Evolutionary conservation across 129 eudicot genomes (phyloP).

Genomic region (Silybum marianum): DNA sequence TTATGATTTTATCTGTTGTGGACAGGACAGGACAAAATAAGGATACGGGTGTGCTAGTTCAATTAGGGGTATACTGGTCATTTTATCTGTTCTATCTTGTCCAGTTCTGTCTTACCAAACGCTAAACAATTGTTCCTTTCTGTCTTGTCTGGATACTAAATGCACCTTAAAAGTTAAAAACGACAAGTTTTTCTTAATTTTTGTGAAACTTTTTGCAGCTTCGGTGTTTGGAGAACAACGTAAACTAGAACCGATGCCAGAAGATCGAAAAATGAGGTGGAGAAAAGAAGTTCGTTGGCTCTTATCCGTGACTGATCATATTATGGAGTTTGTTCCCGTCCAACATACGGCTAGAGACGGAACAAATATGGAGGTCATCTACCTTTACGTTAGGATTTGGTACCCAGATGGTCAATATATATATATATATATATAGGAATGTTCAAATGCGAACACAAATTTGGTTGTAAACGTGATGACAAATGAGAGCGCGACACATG

Average conservation of each 20-base stretch:
- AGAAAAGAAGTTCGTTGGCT: conserved; percentile 86
- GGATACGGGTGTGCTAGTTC: too few species aligned
- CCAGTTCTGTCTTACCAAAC: too few species aligned
- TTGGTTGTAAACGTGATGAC: too few species aligned
- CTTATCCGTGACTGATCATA: conserved; percentile 75
- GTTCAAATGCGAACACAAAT: too few species aligned
- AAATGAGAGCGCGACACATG: too few species aligned
- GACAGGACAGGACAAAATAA: too few species aligned
- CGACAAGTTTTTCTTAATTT: neutral
- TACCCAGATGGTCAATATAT: conserved; percentile 8
- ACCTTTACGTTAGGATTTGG: conserved; percentile 21
- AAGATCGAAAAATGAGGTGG: conserved; percentile 79
- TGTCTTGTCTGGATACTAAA: too few species aligned
- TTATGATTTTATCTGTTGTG: too few species aligned
- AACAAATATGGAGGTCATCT: conserved; percentile 74
- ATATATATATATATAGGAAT: too few species aligned
- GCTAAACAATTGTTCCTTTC: too few species aligned
- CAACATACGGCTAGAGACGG: conserved; percentile 71
- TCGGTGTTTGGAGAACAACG: conserved; percentile 83
- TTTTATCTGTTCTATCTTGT: too few species aligned
- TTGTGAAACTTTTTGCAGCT: conserved; percentile 47
- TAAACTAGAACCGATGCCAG: conserved; percentile 73
- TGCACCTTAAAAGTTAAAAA: neutral
- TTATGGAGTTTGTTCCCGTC: conserved; percentile 75
- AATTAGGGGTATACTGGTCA: too few species aligned